These are phyloP conservation scores for Boletus huronensis DNA, from an alignment of 768 basidiomycete genomes.

Conservation along the genomic window DNA sequence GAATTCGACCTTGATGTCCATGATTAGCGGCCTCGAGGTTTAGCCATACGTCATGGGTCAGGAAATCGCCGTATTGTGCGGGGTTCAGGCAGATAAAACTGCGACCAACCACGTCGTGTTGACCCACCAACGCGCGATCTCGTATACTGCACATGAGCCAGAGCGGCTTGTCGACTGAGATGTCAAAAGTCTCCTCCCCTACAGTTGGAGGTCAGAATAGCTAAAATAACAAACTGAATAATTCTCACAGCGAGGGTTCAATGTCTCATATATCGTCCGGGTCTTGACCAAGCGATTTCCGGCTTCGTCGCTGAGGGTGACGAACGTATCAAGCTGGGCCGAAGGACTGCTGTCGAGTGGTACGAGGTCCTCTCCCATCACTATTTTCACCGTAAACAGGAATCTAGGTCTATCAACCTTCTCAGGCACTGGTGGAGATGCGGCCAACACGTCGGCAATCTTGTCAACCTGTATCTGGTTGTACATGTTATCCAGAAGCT, in stretches of 20 bases:
- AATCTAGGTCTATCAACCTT: constrained; percentile 67
- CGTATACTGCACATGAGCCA: constrained; percentile 97
- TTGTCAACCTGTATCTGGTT: constrained; percentile 87
- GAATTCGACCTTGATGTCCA: constrained; percentile 63
- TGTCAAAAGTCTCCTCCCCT: constrained; percentile 98
- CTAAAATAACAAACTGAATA: background rate
- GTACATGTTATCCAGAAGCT: constrained; percentile 92
- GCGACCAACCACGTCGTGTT: constrained; percentile 89
- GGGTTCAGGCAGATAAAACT: constrained; percentile 93
- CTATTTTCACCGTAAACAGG: constrained; percentile 92
- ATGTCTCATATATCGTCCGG: constrained; percentile 88
- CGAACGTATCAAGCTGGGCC: constrained; percentile 87
- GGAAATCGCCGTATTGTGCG: constrained; percentile 78
- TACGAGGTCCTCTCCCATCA: constrained; percentile 85
- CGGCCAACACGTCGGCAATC: constrained; percentile 60
- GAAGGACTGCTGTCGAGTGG: constrained; percentile 71
- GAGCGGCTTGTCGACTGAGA: constrained; percentile 88
- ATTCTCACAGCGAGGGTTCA: constrained; percentile 82
- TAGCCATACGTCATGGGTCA: constrained; percentile 90
- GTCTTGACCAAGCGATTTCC: constrained; percentile 92
- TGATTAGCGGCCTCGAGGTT: constrained; percentile 64
- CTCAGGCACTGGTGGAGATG: constrained; percentile 65
- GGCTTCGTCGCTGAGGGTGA: constrained; percentile 90
- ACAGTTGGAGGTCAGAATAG: constrained; percentile 8
- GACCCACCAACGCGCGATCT: constrained; percentile 85